These are phyloP conservation scores for Ceratocystis cubensis DNA, from an alignment of 2,329 filamentous ascomycete species.

Conservation along the genomic window DNA sequence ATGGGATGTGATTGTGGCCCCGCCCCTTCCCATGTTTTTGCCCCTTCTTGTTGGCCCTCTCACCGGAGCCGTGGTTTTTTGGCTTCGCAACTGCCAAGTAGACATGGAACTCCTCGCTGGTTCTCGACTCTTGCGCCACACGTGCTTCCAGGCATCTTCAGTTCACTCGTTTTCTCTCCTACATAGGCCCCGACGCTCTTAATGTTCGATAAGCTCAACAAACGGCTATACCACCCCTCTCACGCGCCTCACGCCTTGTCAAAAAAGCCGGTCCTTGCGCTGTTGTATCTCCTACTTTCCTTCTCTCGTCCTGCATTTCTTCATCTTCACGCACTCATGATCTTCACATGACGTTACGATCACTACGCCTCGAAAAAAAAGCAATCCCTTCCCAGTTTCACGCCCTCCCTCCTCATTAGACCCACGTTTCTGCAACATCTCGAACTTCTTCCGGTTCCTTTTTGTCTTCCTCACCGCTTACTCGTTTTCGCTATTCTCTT, in stretches of 20 bases:
- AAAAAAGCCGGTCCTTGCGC: background rate
- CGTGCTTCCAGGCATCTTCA: background rate
- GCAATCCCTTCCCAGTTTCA: background rate
- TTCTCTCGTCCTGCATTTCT: background rate
- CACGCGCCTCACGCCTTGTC: background rate
- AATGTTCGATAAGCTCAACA: background rate
- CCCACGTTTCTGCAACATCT: background rate
- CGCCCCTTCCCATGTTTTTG: background rate
- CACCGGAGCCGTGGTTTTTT: background rate
- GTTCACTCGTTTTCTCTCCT: background rate
- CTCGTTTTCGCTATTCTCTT: background rate
- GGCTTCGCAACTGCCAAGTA: background rate
- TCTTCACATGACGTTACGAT: conserved; percentile 5
- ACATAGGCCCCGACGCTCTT: background rate
- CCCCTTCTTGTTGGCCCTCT: background rate
- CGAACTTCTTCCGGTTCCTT: background rate
- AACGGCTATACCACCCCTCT: background rate
- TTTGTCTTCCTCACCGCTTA: background rate
- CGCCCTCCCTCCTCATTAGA: background rate
- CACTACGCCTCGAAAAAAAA: conserved; percentile 3
- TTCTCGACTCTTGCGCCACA: background rate
- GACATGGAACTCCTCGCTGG: background rate
- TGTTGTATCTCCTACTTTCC: background rate
- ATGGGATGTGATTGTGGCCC: background rate
- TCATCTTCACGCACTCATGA: background rate